phyloP scores from a whole-genome alignment of 441 rosid species.

The Bocquillonia castaneifolia region DNA sequence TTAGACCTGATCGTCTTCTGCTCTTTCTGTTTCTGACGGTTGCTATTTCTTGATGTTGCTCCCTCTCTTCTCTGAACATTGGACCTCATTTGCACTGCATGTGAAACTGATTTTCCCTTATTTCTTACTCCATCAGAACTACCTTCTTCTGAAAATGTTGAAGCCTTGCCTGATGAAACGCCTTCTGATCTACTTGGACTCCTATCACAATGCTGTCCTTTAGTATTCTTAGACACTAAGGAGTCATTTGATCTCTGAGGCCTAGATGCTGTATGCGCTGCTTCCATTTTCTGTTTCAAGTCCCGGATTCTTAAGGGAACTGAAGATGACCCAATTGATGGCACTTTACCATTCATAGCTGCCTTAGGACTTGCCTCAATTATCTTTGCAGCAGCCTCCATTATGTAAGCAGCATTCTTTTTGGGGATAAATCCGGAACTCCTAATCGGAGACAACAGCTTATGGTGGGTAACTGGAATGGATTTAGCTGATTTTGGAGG shows the following conservation, averaged over 20 bases:
- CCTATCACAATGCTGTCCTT: constrained; percentile 36
- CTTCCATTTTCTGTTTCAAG: constrained; percentile 77
- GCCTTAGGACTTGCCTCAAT: constrained; percentile 56
- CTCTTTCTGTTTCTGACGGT: constrained; percentile 33
- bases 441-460: constrained; percentile 72
- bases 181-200: constrained; percentile 25
- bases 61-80: constrained; percentile 42
- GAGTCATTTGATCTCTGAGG: constrained; percentile 35
- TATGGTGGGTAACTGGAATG: constrained; percentile 57
- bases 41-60: constrained; percentile 29
- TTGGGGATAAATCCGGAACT: constrained; percentile 51
- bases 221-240: constrained; percentile 24
- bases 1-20: constrained; percentile 36
- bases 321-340: constrained; percentile 45
- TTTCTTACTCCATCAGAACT: constrained; percentile 34
- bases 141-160: constrained; percentile 25
- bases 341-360: constrained; percentile 31
- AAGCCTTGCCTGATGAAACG: constrained; percentile 25
- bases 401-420: constrained; percentile 53
- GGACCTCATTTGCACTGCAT: constrained; percentile 38
- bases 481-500: constrained; percentile 83
- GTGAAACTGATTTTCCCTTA: constrained; percentile 43
- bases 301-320: constrained; percentile 67
- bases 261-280: constrained; percentile 40
- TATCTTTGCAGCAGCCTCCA: constrained; percentile 79